phyloP scores from a whole-genome alignment of 192 early-diverging fungal species.

The Cladochytrium replicatum region DNA sequence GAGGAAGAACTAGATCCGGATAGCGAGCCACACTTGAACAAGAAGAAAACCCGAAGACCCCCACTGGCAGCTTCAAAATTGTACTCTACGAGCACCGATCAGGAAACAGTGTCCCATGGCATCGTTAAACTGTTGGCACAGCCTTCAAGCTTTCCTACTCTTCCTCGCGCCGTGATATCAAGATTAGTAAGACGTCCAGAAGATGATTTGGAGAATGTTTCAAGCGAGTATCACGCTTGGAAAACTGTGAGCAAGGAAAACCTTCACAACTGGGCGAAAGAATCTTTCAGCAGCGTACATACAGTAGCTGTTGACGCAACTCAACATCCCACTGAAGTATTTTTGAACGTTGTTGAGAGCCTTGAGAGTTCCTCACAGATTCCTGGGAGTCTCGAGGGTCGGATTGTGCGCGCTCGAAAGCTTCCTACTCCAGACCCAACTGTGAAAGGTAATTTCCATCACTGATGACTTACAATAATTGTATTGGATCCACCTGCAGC shows the following conservation, averaged over 20 bases:
- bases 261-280: conserved; percentile 10
- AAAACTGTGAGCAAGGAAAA: not conserved
- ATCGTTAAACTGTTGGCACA: conserved; percentile 20
- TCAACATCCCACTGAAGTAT: conserved; percentile 30
- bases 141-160: conserved; percentile 3
- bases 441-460: conserved; percentile 19
- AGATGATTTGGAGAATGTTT: conserved; percentile 21
- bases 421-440: conserved; percentile 25
- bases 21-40: conserved; percentile 27
- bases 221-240: conserved; percentile 10
- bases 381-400: conserved; percentile 9
- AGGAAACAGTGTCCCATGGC: not conserved
- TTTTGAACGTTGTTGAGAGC: conserved; percentile 14
- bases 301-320: conserved; percentile 34
- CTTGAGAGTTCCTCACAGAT: conserved; percentile 23
- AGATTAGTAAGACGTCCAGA: conserved; percentile 38
- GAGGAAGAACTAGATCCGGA: conserved; percentile 1
- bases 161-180: not conserved
- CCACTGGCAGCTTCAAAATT: no score
- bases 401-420: conserved; percentile 7
- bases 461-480: not conserved
- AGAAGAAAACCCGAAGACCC: conserved; percentile 11
- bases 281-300: conserved; percentile 20
- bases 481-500: conserved; percentile 1
- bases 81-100: not conserved